These are phyloP conservation scores for Xylariaceae sp. DNA, from an alignment of 2,329 filamentous ascomycete species.

Conservation along the genomic window DNA sequence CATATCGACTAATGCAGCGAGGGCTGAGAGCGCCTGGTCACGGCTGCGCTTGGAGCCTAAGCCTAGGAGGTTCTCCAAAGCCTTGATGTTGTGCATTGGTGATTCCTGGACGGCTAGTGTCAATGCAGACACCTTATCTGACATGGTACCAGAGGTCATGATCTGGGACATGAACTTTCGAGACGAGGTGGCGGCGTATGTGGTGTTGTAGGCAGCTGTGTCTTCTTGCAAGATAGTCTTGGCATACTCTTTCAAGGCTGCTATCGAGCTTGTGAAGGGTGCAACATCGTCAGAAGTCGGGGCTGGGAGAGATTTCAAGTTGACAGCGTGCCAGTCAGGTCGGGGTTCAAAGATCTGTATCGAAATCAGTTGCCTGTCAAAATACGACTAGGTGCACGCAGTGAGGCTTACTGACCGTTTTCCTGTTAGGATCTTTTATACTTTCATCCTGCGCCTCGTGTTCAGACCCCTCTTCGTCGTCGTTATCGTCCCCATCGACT, in stretches of 20 bases:
- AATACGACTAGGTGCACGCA: background rate
- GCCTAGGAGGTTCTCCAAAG: slow-evolving; percentile 77
- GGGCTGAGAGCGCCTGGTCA: slow-evolving; percentile 86
- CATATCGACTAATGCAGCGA: slow-evolving; percentile 90
- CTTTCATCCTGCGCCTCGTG: slow-evolving; percentile 26
- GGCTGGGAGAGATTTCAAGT: slow-evolving; percentile 42
- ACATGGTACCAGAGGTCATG: slow-evolving; percentile 93
- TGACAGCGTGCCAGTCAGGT: slow-evolving; percentile 55
- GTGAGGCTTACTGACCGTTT: slow-evolving; percentile 43
- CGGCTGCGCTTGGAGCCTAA: slow-evolving; percentile 92
- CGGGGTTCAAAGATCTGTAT: slow-evolving; percentile 54
- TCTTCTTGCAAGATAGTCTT: slow-evolving; percentile 74
- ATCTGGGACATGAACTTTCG: slow-evolving; percentile 97
- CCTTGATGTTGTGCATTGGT: slow-evolving; percentile 85
- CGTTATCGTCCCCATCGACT: slow-evolving; percentile 29
- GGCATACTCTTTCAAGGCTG: slow-evolving; percentile 65
- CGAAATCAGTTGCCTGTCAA: slow-evolving; percentile 11
- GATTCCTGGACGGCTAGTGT: slow-evolving; percentile 95
- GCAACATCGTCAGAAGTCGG: slow-evolving; percentile 45
- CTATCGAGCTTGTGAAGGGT: slow-evolving; percentile 43
- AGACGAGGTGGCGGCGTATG: slow-evolving; percentile 76
- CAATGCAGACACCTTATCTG: slow-evolving; percentile 93
- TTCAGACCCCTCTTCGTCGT: slow-evolving; percentile 19
- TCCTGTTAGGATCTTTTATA: slow-evolving; percentile 30
- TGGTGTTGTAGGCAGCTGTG: slow-evolving; percentile 69